Evolutionary conservation across 1,139 yeast genomes (phyloP).

Genomic region (Yamadazyma oceani): DNA sequence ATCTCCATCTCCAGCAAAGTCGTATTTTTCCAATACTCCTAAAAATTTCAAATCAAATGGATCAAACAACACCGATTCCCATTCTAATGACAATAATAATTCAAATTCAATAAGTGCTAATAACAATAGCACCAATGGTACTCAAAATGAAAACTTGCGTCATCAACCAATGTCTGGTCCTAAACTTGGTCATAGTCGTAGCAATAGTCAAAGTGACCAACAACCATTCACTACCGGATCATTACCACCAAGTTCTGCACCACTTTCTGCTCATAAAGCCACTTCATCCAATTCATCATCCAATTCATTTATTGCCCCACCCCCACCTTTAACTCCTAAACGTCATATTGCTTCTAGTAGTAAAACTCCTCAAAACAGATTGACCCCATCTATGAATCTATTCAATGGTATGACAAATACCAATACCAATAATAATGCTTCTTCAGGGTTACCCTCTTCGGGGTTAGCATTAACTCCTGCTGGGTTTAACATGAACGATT

Average conservation of each 20-base stretch:
- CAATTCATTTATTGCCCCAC: conserved; percentile 37
- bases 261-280: conserved; percentile 15
- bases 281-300: conserved; percentile 18
- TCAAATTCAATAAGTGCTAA: conserved; percentile 4
- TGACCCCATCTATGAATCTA: conserved; percentile 43
- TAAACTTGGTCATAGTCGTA: conserved; percentile 1
- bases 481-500: conserved; percentile 81
- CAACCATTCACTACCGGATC: no score
- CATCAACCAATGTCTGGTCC: no score
- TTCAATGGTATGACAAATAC: conserved; percentile 22
- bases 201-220: conserved; percentile 2
- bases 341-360: conserved; percentile 29
- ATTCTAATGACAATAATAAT: conserved; percentile 3
- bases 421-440: conserved; percentile 10
- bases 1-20: conserved; percentile 74
- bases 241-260: conserved; percentile 18
- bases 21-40: conserved; percentile 38
- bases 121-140: background rate
- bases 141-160: no score
- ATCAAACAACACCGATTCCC: background rate
- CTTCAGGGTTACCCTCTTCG: conserved; percentile 39
- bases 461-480: conserved; percentile 57
- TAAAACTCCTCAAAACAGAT: conserved; percentile 45
- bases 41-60: conserved; percentile 6
- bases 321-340: conserved; percentile 50